Conservation (phyloP, 73 alveolate species). For the Uronychia binucleata region DNA sequence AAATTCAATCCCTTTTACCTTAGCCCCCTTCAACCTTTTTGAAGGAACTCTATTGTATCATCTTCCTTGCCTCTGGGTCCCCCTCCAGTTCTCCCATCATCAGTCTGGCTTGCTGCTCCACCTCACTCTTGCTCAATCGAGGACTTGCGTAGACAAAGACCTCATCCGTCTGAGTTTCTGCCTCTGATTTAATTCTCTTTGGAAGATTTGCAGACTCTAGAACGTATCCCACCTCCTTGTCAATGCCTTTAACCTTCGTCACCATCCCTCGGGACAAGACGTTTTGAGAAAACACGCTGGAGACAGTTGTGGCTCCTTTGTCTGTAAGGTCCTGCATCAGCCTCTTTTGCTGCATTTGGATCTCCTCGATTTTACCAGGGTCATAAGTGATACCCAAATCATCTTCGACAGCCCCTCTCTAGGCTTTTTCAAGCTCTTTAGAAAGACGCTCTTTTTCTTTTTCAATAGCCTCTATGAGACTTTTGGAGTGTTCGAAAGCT, state of each 20-base stretch:
- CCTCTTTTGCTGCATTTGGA: conserved; percentile 33
- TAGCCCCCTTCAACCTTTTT: background rate
- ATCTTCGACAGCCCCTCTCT: no score
- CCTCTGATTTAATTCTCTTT: conserved; percentile 14
- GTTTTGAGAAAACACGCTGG: background rate
- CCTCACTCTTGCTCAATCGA: background rate
- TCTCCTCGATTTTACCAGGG: conserved; percentile 28
- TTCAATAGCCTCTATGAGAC: conserved; percentile 31
- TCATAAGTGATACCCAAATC: background rate
- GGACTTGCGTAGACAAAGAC: background rate
- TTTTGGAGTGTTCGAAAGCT: conserved; percentile 34
- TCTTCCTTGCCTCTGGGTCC: background rate
- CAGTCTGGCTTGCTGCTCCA: background rate
- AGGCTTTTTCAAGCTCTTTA: conserved; percentile 18
- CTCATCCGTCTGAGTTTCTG: conserved; percentile 29
- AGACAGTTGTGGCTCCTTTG: conserved; percentile 4
- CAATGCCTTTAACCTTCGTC: conserved; percentile 33
- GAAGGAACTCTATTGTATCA: background rate
- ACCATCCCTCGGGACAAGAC: conserved; percentile 17
- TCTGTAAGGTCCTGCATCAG: conserved; percentile 35
- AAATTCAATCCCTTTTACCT: background rate
- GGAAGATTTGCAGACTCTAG: conserved; percentile 15
- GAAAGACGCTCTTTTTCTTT: conserved; percentile 18
- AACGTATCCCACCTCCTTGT: background rate
- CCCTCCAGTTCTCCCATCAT: no score